Base-by-base conservation (phyloP, 495 filamentous ascomycete species). In the Aspergillus taichungensis region DNA sequence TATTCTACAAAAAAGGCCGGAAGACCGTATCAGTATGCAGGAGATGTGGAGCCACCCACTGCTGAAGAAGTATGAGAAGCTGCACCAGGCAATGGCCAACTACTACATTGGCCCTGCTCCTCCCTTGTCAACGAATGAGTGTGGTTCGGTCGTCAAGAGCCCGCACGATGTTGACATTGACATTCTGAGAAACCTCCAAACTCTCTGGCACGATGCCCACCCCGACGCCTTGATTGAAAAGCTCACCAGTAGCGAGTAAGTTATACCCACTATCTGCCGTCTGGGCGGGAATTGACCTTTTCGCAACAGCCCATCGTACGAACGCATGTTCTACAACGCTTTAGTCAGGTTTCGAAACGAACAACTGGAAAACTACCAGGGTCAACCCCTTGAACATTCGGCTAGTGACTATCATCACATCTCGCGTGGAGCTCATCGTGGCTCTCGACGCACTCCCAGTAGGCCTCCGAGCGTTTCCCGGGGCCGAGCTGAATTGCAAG, bases 241-340 rank as follows among this genome's bases (percentile, higher is more conserved):
- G 48, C 64, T 96, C 3, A 57, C 80, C 27, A 78, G 70, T 45
- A 64, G 80, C 9, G 82, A 85, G 84, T 91, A 77, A 74, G 81
- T 71, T 13, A 13, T 30, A 6, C 8, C 12, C 44, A 56, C 31
- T 40, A 37, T 24, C 43, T 30, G 39, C 39, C 12, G 3, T 1
- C 29, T 27, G 13, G 6, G 18, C 0, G 5, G 12, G 2, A 29
- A 38, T 8, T 59, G 46, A 55, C 36, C 18, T 29, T 11, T 29
- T 39, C 0, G 13, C 27, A 34, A 37, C 45, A 94, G 87, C 50
- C 70, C 73, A 2, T 96, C 91, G 46, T 84, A 94, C 30, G 87
- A 95, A 55, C 90, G 94, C 51, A 70, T 89, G 56, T 94, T 97
- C 52, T 98, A 97, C 69, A 82, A 77, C 57, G 75, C 91, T 0